These are phyloP conservation scores for Dendrocalamus latiflorus DNA, from an alignment of 202 grass and related monocot genomes.

Conservation along the genomic window DNA sequence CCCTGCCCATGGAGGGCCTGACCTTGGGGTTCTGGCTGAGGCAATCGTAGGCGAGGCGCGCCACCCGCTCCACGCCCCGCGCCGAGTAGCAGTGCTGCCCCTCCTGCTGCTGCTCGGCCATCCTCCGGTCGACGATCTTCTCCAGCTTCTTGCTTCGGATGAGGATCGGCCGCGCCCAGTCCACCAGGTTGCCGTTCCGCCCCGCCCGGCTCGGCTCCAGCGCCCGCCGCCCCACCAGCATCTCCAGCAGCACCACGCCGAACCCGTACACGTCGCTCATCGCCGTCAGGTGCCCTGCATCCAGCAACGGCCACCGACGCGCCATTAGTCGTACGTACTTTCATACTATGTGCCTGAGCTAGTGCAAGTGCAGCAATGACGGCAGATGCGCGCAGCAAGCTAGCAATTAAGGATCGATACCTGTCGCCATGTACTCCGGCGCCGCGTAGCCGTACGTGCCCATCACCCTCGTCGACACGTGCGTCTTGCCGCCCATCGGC, in stretches of 20 bases:
- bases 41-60: constrained; percentile 65
- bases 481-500: constrained; percentile 59
- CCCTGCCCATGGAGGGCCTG: constrained; percentile 49
- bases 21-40: constrained; percentile 73
- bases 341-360: too few relatives aligned
- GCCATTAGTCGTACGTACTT: too few relatives aligned
- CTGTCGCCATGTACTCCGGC: constrained; percentile 76
- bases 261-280: constrained; percentile 93
- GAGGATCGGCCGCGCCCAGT: constrained; percentile 72
- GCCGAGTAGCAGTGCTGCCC: constrained; percentile 1
- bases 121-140: constrained; percentile 59
- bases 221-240: constrained; percentile 60
- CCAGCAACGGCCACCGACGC: background rate
- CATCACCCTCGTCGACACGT: constrained; percentile 83
- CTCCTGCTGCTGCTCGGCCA: constrained; percentile 21
- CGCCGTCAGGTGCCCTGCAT: constrained; percentile 62
- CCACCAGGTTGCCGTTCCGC: constrained; percentile 52
- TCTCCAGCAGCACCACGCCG: constrained; percentile 79
- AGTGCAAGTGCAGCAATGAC: background rate
- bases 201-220: constrained; percentile 43
- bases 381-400: background rate
- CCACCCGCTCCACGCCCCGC: constrained; percentile 39
- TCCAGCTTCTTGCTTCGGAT: constrained; percentile 55
- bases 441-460: constrained; percentile 89
- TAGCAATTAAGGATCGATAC: background rate